These are phyloP conservation scores for Monarda citriodora DNA, from an alignment of 305 asterid genomes.

Conservation along the genomic window DNA sequence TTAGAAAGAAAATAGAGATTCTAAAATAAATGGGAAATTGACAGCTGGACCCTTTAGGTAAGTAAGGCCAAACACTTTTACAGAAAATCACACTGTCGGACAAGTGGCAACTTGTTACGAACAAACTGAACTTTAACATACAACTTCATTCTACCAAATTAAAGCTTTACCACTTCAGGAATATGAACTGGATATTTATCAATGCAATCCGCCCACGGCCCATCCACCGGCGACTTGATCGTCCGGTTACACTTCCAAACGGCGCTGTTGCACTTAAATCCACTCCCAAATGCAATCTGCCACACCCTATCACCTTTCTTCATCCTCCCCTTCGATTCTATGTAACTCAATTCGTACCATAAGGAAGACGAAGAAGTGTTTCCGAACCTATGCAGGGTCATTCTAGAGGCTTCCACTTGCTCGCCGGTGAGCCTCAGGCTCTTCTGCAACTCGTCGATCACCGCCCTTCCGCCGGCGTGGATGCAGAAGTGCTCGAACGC, in stretches of 20 bases:
- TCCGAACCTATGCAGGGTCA: conserved; percentile 48
- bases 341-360: conserved; percentile 54
- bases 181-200: conserved; percentile 43
- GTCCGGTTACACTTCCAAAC: conserved; percentile 49
- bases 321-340: conserved; percentile 50
- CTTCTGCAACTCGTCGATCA: conserved; percentile 53
- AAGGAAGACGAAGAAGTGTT: conserved; percentile 51
- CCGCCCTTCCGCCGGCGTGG: conserved; percentile 57
- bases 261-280: conserved; percentile 52
- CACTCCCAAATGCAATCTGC: conserved; percentile 57
- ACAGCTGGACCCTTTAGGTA: no score
- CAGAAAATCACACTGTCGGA: no score
- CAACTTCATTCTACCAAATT: no score
- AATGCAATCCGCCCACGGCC: conserved; percentile 53
- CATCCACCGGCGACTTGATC: conserved; percentile 37
- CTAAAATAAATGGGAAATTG: no score
- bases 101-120: no score
- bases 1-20: no score
- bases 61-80: no score
- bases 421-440: conserved; percentile 37
- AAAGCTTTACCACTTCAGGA: conserved; percentile 38
- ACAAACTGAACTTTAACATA: no score
- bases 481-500: conserved; percentile 55
- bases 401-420: conserved; percentile 55
- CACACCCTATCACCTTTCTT: conserved; percentile 51